Conservation (phyloP, 108 stramenopile genomes). For the Conticribra weissflogii region DNA sequence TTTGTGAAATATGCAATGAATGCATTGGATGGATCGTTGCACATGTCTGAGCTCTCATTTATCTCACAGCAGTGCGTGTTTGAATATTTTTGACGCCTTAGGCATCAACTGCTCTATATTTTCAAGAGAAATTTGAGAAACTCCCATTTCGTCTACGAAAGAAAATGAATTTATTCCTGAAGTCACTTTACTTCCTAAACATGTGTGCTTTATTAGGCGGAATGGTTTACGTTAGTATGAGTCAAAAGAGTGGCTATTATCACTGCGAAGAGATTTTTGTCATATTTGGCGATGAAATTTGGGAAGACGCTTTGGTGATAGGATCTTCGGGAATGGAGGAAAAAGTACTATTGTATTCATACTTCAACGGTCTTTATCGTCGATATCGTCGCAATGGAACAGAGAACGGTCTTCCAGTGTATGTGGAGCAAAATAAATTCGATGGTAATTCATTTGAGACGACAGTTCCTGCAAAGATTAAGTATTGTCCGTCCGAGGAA, state of each 20-base stretch:
- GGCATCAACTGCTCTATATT: background rate
- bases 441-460: background rate
- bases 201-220: background rate
- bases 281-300: background rate
- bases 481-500: conserved; percentile 28
- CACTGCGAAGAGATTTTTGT: background rate
- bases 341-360: background rate
- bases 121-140: background rate
- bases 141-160: background rate
- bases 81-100: too few species aligned
- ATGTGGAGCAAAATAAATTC: conserved; percentile 33
- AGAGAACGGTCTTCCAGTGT: conserved; percentile 14
- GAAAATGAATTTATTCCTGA: background rate
- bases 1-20: too few species aligned
- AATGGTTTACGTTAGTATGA: background rate
- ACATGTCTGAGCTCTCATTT: too few species aligned
- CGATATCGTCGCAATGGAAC: conserved; percentile 33
- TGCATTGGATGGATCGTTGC: too few species aligned
- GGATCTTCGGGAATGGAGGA: background rate
- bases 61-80: too few species aligned
- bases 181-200: background rate
- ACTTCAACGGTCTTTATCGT: conserved; percentile 44
- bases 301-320: background rate
- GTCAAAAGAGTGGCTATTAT: background rate
- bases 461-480: conserved; percentile 25